Evolutionary conservation across 2,329 filamentous ascomycete genomes (phyloP).

Genomic region (Ophiostoma sp.): DNA sequence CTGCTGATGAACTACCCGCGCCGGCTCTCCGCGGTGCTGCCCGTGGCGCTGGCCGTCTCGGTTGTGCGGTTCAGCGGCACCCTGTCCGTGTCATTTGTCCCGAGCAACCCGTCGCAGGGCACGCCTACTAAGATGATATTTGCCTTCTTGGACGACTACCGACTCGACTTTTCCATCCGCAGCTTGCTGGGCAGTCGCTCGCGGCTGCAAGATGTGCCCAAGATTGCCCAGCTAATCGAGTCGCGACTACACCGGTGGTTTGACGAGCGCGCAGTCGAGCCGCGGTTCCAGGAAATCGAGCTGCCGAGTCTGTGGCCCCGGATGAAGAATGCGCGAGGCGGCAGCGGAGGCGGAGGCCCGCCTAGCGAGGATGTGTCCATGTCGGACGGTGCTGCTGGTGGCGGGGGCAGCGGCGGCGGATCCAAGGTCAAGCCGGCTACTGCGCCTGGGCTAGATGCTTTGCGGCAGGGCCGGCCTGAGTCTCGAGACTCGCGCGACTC

Average conservation of each 20-base stretch:
- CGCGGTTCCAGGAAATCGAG: constrained; percentile 79
- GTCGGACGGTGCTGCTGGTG: constrained; percentile 12
- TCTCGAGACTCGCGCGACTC: constrained; percentile 35
- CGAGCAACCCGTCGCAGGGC: constrained; percentile 60
- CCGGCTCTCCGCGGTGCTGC: constrained; percentile 78
- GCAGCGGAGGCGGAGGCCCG: constrained; percentile 40
- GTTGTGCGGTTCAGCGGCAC: constrained; percentile 94
- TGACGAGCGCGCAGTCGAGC: constrained; percentile 79
- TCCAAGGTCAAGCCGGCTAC: background rate
- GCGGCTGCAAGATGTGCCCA: constrained; percentile 76
- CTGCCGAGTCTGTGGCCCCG: constrained; percentile 77
- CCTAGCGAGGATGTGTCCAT: constrained; percentile 22
- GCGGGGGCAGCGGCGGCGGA: background rate
- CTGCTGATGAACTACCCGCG: constrained; percentile 92
- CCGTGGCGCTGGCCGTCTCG: constrained; percentile 84
- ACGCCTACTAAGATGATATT: constrained; percentile 88
- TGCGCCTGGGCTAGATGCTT: constrained; percentile 12
- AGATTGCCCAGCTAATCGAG: constrained; percentile 80
- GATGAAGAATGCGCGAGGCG: constrained; percentile 75
- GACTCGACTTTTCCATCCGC: constrained; percentile 74
- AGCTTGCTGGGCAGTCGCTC: constrained; percentile 75
- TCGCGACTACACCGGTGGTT: constrained; percentile 78
- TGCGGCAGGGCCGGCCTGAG: constrained; percentile 23
- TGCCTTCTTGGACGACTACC: constrained; percentile 85
- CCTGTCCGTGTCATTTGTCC: constrained; percentile 86